Base-by-base conservation (phyloP, 441 rosid genomes). In the Viola pubescens region DNA sequence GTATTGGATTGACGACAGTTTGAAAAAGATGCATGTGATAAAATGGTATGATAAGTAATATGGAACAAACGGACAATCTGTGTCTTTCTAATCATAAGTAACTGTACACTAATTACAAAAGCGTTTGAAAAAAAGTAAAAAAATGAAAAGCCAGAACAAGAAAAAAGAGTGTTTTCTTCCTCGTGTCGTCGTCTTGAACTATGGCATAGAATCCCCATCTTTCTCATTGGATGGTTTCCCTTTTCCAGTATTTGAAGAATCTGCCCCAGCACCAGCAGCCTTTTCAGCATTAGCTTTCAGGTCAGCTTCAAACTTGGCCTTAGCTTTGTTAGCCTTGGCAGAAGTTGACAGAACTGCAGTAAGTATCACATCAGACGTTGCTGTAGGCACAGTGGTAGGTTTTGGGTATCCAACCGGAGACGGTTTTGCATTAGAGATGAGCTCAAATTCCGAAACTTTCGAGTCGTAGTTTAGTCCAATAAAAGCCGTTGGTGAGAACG, bases 221-320 rank as follows among this genome's bases (percentile, higher is more conserved):
- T 82, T 92, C 72, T 89, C 96, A 55, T 59, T 53, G 39, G 84
- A 58, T 9, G 84, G 65, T 77, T 83, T 89, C 69, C 86, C 97
- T 77, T 89, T 92, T 48, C 79, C 84, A 9, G 81, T 37, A 62
- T 11, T 76, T 46, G 73, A 76, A 44, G 77, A 72, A 11, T 75
- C 77, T 45, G 85, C 65, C 56, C 82, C 90, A 3, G 65, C 66
- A 34, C 70, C 81, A 0, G 56, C 7, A 0, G 81, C 60, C 81
- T 88, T 94, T 51, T 94, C 97, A 48, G 87, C 75, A 58, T 52
- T 78, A 39, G 85, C 89, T 78, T 94, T 94, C 69, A 70, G 91
- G 39, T 94, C 98, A 5, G 98, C 98, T 45, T 94, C 98, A 83
- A 89, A 89, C 86, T 94, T 94, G 62, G 96, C 97, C 81, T 94